phyloP scores from a whole-genome alignment of 169 alveolate species.

The Cyclospora cayetanensis region DNA sequence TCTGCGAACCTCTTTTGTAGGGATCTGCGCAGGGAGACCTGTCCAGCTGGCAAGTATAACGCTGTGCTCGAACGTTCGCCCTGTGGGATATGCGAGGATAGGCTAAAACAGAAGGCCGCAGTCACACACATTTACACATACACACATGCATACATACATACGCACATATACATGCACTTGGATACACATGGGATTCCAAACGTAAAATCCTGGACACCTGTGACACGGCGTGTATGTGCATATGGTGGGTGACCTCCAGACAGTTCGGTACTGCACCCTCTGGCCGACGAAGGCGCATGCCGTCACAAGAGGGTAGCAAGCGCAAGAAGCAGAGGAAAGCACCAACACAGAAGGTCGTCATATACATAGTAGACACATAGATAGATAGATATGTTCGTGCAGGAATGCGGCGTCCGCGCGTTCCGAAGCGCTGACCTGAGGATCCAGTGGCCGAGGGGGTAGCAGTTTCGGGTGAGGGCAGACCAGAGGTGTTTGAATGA shows the following conservation, averaged over 20 bases:
- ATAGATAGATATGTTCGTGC: background rate
- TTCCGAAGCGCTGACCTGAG: background rate
- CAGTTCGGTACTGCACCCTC: too few relatives aligned
- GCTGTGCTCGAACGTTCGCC: background rate
- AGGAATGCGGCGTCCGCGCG: background rate
- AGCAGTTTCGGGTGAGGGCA: slow-evolving; percentile 68
- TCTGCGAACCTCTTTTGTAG: background rate
- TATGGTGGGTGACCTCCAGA: too few relatives aligned
- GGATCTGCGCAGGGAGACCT: background rate
- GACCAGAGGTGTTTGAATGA: slow-evolving; percentile 66
- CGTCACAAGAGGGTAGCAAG: too few relatives aligned
- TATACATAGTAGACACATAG: too few relatives aligned
- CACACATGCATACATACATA: background rate
- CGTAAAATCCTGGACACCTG: background rate
- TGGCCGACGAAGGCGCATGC: too few relatives aligned
- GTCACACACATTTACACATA: background rate
- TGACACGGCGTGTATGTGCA: background rate
- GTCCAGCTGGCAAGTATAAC: slow-evolving; percentile 26
- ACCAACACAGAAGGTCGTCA: too few relatives aligned
- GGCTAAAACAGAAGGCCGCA: too few relatives aligned
- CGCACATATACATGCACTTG: background rate
- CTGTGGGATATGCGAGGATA: slow-evolving; percentile 3
- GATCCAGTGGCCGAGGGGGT: slow-evolving; percentile 67
- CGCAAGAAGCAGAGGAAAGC: too few relatives aligned
- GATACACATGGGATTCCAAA: background rate